Base-by-base conservation (phyloP, 2,329 filamentous ascomycete genomes). In the Hypoxylon rubiginosum region DNA sequence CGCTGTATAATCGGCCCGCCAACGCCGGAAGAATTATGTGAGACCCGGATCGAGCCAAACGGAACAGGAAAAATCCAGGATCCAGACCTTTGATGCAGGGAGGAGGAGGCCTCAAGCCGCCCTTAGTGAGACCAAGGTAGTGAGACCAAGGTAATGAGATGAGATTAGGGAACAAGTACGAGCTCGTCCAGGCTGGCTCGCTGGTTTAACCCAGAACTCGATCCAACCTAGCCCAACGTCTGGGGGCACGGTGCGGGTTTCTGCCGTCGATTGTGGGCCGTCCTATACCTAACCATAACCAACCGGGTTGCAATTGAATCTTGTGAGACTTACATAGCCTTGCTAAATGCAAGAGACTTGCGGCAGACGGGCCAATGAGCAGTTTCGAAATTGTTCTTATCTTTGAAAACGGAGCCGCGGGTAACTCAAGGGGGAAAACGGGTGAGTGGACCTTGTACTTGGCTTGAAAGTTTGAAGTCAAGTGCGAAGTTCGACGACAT, bases 1-100 rank as follows among this genome's bases (percentile, higher is more conserved):
- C 34, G 51, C 52, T 65, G 41, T 43, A 69, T 64, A 68, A 68
- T 70, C 62, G 65, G 67, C 51, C 67, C 67, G 65, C 57, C 17
- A 62, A 24, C 52, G 39, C 64, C 65, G 65, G 62, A 50, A 62
- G 51, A 59, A 55, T 63, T 56, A 51, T 57, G 39, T 43, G 39
- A 43, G 39, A 43, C 19, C 39, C 39, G 39, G 54, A 64, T 68
- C 34, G 24, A 52, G 30, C 30, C 39, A 39, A 32, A 53, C 41
- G 58, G 61, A 56, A 66, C 36, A 43, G 49, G 49, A 61, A 55
- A 43, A 59, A 46, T 34, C 41, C 53, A 63, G 30, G 61, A 64
- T 59, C 24, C 51, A 53, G 48, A 64, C 61, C 2, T 4, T 53
- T 17, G 51, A 53, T 36, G 62, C 13, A 39, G 46, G 5, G 21